Conservation (phyloP, 2,329 filamentous ascomycete genomes). For the Apiospora rasikravindrae region DNA sequence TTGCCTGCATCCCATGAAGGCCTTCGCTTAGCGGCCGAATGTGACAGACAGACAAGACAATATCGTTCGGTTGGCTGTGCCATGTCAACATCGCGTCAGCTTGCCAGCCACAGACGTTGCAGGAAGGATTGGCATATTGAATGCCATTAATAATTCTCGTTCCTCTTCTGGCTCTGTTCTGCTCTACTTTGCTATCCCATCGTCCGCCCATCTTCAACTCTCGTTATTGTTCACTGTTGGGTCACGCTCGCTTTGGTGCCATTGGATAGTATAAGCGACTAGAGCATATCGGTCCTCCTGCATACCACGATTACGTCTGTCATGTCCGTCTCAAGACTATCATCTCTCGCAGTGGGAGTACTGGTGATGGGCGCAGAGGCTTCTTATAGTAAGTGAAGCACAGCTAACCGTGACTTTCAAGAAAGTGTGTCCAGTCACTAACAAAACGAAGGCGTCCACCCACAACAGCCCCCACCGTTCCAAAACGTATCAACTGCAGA, state of each 20-base stretch:
- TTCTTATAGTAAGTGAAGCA: constrained; percentile 28
- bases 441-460: constrained; percentile 24
- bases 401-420: constrained; percentile 15
- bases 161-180: neutral
- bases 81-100: constrained; percentile 5
- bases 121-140: constrained; percentile 4
- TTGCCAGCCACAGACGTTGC: neutral
- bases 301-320: constrained; percentile 26
- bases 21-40: neutral
- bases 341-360: constrained; percentile 28
- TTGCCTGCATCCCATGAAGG: neutral
- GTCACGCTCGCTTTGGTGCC: constrained; percentile 31
- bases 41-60: neutral
- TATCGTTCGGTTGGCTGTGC: constrained; percentile 10
- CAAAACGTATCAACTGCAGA: constrained; percentile 21
- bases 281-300: neutral
- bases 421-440: constrained; percentile 16
- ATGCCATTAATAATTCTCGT: neutral
- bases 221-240: constrained; percentile 26
- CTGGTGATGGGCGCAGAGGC: constrained; percentile 28
- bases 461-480: constrained; percentile 21
- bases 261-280: constrained; percentile 23
- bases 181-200: neutral
- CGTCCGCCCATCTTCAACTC: constrained; percentile 17
- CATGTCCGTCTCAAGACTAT: constrained; percentile 28